Evolutionary conservation across 495 filamentous ascomycete genomes (phyloP).

Genomic region (Neurospora tetrasperma): DNA sequence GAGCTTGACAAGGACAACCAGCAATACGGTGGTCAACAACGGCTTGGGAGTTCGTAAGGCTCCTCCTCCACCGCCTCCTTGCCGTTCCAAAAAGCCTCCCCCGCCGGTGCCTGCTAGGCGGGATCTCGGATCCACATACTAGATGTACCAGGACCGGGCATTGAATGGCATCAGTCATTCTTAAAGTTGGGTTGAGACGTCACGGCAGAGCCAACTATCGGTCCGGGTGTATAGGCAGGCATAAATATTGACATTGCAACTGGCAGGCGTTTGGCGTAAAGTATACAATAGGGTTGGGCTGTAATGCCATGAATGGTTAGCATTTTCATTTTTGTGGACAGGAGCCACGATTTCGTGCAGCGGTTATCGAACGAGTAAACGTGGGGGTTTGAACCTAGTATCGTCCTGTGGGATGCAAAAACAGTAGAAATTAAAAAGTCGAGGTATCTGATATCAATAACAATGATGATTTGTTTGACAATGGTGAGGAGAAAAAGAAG

Average conservation of each 20-base stretch:
- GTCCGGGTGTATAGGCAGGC: background rate
- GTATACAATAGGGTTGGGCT: background rate
- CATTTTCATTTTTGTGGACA: background rate
- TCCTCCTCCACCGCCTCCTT: slow-evolving; percentile 76
- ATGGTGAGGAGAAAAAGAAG: background rate
- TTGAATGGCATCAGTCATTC: background rate
- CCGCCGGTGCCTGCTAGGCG: slow-evolving; percentile 47
- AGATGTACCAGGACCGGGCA: slow-evolving; percentile 1
- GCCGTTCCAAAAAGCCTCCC: slow-evolving; percentile 64
- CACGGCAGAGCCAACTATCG: background rate
- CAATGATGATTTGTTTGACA: background rate
- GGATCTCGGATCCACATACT: slow-evolving; percentile 22
- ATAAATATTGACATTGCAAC: background rate
- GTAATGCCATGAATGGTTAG: background rate
- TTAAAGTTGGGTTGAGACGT: background rate
- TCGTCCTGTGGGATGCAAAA: background rate
- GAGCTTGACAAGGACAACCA: slow-evolving; percentile 44
- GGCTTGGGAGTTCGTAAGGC: slow-evolving; percentile 47
- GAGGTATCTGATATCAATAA: background rate
- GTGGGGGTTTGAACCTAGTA: background rate
- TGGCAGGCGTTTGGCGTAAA: slow-evolving; percentile 2
- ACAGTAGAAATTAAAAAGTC: background rate
- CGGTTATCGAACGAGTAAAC: background rate
- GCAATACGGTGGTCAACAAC: slow-evolving; percentile 40
- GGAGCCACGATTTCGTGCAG: background rate